These are phyloP conservation scores for Macroventuria anomochaeta DNA, from an alignment of 2,329 filamentous ascomycete species.

Conservation along the genomic window DNA sequence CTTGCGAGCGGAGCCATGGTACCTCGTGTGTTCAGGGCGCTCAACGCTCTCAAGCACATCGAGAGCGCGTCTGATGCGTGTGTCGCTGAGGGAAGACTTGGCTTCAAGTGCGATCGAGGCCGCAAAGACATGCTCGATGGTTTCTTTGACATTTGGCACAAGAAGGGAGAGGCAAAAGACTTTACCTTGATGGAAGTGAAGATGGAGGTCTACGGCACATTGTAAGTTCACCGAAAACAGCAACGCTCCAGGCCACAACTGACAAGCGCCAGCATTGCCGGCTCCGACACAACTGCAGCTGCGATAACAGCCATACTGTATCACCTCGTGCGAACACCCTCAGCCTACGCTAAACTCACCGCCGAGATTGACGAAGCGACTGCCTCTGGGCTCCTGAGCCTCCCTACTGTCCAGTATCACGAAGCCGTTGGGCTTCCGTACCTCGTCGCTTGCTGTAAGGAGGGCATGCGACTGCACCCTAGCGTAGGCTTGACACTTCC, in stretches of 20 bases:
- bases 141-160: conserved; percentile 36
- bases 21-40: conserved; percentile 16
- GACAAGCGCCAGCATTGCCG: neutral
- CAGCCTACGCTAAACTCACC: conserved; percentile 9
- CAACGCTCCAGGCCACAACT: no score
- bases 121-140: conserved; percentile 40
- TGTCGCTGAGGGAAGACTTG: neutral
- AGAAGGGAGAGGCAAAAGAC: conserved; percentile 43
- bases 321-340: conserved; percentile 44
- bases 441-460: conserved; percentile 54
- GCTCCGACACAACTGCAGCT: neutral
- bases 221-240: no score
- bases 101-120: neutral
- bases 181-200: conserved; percentile 38
- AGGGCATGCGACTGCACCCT: conserved; percentile 53
- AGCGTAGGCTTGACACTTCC: conserved; percentile 26
- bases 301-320: conserved; percentile 42
- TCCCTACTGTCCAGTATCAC: neutral
- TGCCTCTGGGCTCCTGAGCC: neutral
- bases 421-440: conserved; percentile 43
- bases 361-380: conserved; percentile 27
- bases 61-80: neutral
- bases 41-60: conserved; percentile 12
- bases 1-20: conserved; percentile 9
- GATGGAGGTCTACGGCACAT: conserved; percentile 31